A percentile compares a stretch with the other conserved stretches of the same genome.
phyloP scores from a whole-genome alignment of 2,329 filamentous ascomycete genomes.

The Pseudopyrenochaeta lycopersici region DNA sequence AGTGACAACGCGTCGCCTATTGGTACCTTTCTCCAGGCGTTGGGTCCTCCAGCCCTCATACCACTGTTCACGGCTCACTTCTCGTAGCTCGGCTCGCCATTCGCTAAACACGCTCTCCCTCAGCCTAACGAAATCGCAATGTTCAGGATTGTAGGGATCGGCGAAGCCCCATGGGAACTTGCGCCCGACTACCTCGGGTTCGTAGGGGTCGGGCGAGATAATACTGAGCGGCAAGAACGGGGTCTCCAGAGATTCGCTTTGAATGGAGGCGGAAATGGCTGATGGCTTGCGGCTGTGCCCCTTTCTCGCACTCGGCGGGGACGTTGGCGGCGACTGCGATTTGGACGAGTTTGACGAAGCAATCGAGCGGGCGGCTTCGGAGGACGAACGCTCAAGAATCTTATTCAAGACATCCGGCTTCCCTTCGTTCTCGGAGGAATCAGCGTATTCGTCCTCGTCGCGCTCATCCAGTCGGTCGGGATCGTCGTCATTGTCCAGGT shows the following conservation, averaged over 20 bases:
- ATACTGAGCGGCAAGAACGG: conserved; percentile 89
- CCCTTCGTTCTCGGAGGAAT: conserved; percentile 45
- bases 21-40: conserved; percentile 49
- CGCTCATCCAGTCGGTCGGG: conserved; percentile 61
- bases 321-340: conserved; percentile 44
- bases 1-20: conserved; percentile 34
- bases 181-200: conserved; percentile 79
- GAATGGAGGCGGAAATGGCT: conserved; percentile 49
- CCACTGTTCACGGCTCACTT: conserved; percentile 90
- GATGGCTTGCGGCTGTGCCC: conserved; percentile 53
- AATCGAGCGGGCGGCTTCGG: conserved; percentile 45
- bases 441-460: conserved; percentile 58
- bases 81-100: conserved; percentile 89
- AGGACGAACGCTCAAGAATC: conserved; percentile 48
- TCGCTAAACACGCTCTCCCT: conserved; percentile 93
- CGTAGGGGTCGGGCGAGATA: conserved; percentile 92
- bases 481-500: conserved; percentile 73
- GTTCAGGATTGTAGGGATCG: conserved; percentile 86
- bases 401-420: conserved; percentile 50
- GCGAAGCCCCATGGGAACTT: conserved; percentile 97
- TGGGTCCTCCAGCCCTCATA: conserved; percentile 92
- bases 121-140: conserved; percentile 92
- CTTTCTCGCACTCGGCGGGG: conserved; percentile 41
- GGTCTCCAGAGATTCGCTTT: conserved; percentile 52
- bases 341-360: conserved; percentile 41